Base-by-base conservation (phyloP, 2,329 filamentous ascomycete species). In the Furcasterigmium furcatum region DNA sequence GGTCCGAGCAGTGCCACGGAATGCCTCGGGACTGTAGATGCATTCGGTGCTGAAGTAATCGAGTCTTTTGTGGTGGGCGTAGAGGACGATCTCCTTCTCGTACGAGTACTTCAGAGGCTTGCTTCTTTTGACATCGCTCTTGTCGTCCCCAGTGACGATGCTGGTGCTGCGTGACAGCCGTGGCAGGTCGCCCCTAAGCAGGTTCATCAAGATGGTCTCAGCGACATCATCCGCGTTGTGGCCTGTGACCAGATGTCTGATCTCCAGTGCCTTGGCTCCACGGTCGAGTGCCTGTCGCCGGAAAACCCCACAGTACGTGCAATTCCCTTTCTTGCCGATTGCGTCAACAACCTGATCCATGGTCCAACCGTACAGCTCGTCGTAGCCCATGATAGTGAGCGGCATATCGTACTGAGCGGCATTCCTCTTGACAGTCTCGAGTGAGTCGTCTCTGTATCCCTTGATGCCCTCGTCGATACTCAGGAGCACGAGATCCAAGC, bases 1-100 rank as follows among this genome's bases (percentile, higher is more conserved):
- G 21, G 85, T 88, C 52, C 94, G 80, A 3, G 94, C 94, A 54
- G 89, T 96, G 4, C 94, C 94, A 48, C 94, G 80, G 62, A 99
- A 99, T 3, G 94, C 94, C 67, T 99, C 94, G 0, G 94, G 94
- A 44, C 90, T 96, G 72, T 99, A 99, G 49, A 99, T 91, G 73
- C 94, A 99, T 68, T 99, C 94, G 0, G 94, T 99, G 59, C 85
- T 96, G 68, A 99, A 99, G 68, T 99, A 99, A 63, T 97, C 91
- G 52, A 99, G 76, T 65, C 91, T 91, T 68, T 94, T 95, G 72
- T 99, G 91, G 62, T 97, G 89, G 5, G 94, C 94, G 62, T 99
- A 99, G 6, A 99, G 76, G 16, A 99, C 94, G 55, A 99, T 99
- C 63, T 99, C 94, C 70, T 99, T 99, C 64, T 99, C 94, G 62